Evolutionary conservation across 805 yeast species (phyloP).

Genomic region (Deakozyma indianensis): DNA sequence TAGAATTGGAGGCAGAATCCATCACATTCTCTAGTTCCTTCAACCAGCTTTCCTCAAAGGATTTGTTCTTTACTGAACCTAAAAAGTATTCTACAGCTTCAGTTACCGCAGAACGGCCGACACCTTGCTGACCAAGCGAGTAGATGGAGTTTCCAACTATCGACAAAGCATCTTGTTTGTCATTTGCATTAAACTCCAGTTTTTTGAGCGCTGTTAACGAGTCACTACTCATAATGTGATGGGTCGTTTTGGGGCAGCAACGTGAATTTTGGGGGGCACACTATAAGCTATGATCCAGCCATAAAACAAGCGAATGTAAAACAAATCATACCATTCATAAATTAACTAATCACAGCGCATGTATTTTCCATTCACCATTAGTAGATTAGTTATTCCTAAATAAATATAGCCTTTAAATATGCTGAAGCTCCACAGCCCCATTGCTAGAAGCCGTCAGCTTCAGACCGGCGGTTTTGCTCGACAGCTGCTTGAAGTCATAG

Average conservation of each 20-base stretch:
- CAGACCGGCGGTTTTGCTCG: constrained; percentile 13
- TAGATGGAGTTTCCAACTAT: not conserved
- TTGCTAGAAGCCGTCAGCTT: constrained; percentile 5
- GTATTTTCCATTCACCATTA: too few relatives aligned
- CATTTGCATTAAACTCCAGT: not conserved
- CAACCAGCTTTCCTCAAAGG: not conserved
- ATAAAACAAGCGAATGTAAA: too few relatives aligned
- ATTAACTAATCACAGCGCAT: too few relatives aligned
- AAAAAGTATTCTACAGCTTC: not conserved
- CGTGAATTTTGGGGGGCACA: too few relatives aligned
- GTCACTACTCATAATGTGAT: not conserved
- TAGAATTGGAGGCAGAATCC: not conserved
- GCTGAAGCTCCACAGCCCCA: not conserved
- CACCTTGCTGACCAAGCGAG: not conserved
- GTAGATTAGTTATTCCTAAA: not conserved
- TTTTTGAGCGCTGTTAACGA: not conserved
- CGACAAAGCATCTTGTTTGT: not conserved
- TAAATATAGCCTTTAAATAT: not conserved
- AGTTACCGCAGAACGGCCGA: not conserved
- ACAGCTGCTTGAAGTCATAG: constrained; percentile 9
- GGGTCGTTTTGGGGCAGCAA: too few relatives aligned
- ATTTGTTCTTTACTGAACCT: not conserved
- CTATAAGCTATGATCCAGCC: too few relatives aligned
- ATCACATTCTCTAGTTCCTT: not conserved
- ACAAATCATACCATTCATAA: too few relatives aligned